Evolutionary conservation across 441 rosid species (phyloP).

Genomic region (Eutrema salsugineum): DNA sequence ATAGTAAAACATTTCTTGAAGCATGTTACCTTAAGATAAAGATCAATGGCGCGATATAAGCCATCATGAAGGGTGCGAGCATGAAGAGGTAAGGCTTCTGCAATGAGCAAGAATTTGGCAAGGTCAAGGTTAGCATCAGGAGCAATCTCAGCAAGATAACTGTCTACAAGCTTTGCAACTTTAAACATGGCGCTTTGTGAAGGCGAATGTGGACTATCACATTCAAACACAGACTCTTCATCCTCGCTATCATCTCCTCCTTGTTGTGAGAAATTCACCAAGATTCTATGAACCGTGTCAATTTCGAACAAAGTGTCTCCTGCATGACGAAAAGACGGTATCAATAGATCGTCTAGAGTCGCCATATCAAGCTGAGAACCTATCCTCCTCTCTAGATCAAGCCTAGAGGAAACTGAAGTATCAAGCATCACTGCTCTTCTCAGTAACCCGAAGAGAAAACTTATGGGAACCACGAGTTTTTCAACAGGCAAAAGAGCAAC

Average conservation of each 20-base stretch:
- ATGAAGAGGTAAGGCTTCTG: constrained; percentile 85
- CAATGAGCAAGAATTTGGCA: constrained; percentile 79
- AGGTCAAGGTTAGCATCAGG: constrained; percentile 94
- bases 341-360: constrained; percentile 85
- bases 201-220: constrained; percentile 78
- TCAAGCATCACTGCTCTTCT: constrained; percentile 93
- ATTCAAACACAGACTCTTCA: constrained; percentile 83
- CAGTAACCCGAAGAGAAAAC: constrained; percentile 81
- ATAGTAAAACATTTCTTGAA: not conserved
- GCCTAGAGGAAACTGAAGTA: constrained; percentile 71
- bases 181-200: constrained; percentile 80
- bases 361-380: constrained; percentile 91
- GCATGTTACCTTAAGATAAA: constrained; percentile 74
- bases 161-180: constrained; percentile 88
- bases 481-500: constrained; percentile 83
- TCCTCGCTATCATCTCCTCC: constrained; percentile 89
- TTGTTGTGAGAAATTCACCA: constrained; percentile 94
- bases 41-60: constrained; percentile 87
- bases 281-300: constrained; percentile 87
- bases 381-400: constrained; percentile 88
- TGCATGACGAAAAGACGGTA: constrained; percentile 81
- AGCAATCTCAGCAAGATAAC: constrained; percentile 92
- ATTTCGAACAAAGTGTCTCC: constrained; percentile 91
- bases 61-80: constrained; percentile 93
- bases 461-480: constrained; percentile 84